phyloP scores from a whole-genome alignment of 2,329 filamentous ascomycete species.

The Cryphonectria parasitica region DNA sequence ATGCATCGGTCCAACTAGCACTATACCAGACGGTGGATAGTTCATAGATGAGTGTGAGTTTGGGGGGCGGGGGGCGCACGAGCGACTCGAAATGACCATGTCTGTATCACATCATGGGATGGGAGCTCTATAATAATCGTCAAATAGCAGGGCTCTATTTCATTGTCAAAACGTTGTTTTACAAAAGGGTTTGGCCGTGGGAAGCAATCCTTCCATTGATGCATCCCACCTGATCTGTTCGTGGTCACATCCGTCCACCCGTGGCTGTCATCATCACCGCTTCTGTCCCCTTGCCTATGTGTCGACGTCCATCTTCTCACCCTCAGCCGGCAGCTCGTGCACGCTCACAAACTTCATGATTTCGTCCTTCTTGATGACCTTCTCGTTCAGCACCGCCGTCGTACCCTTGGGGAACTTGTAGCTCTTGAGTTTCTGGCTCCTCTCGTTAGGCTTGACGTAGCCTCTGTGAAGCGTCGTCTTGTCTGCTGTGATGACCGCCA shows the following conservation, averaged over 20 bases:
- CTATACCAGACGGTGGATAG: not conserved
- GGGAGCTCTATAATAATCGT: slow-evolving; percentile 9
- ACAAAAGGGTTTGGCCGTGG: slow-evolving; percentile 21
- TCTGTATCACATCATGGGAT: not conserved
- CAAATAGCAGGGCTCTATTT: slow-evolving; percentile 29
- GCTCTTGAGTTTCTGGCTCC: slow-evolving; percentile 87
- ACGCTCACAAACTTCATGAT: slow-evolving; percentile 93
- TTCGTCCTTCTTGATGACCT: slow-evolving; percentile 91
- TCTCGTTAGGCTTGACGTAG: slow-evolving; percentile 90
- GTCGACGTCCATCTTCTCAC: slow-evolving; percentile 72
- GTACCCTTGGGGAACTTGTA: slow-evolving; percentile 90
- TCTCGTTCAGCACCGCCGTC: slow-evolving; percentile 95
- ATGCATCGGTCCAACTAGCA: not conserved
- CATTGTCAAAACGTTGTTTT: slow-evolving; percentile 27
- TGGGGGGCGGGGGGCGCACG: not conserved
- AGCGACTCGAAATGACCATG: not conserved
- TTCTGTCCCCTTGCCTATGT: slow-evolving; percentile 43
- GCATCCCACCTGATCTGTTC: slow-evolving; percentile 12
- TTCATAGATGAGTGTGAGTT: not conserved
- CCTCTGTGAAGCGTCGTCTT: slow-evolving; percentile 94
- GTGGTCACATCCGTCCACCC: slow-evolving; percentile 8
- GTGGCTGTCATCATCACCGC: not conserved
- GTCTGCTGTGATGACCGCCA: slow-evolving; percentile 91
- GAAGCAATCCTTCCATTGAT: slow-evolving; percentile 3
- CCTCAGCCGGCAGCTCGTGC: slow-evolving; percentile 76